phyloP scores from a whole-genome alignment of 768 basidiomycete genomes.

The Tephrocybe sp. region DNA sequence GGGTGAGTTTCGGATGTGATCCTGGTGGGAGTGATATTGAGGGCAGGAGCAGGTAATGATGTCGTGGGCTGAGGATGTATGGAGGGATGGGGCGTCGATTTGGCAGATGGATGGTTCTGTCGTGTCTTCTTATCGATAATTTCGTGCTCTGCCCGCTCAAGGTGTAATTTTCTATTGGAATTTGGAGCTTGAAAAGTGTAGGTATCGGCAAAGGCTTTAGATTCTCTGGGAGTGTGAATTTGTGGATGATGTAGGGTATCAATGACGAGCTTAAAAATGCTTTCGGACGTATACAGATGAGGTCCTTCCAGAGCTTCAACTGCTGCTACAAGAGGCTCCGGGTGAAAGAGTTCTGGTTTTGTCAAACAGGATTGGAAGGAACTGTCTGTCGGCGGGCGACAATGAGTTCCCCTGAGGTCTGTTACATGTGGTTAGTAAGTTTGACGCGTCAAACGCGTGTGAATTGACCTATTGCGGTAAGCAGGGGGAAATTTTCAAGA shows the following conservation, averaged over 20 bases:
- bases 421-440: slow-evolving; percentile 10
- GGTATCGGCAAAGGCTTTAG: not conserved
- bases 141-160: no score
- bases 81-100: not conserved
- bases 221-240: not conserved
- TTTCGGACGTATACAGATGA: slow-evolving; percentile 18
- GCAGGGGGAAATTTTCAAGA: slow-evolving; percentile 51
- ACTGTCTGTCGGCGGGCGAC: slow-evolving; percentile 22
- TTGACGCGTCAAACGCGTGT: not conserved
- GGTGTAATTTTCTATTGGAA: not conserved
- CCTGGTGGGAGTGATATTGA: not conserved
- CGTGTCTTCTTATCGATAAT: no score
- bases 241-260: slow-evolving; percentile 19
- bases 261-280: slow-evolving; percentile 23
- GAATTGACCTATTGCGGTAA: slow-evolving; percentile 58
- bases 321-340: slow-evolving; percentile 34
- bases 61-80: not conserved
- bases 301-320: slow-evolving; percentile 23
- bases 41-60: no score
- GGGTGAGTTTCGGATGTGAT: slow-evolving; percentile 7
- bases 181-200: not conserved
- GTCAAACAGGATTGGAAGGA: slow-evolving; percentile 22
- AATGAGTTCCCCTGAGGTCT: slow-evolving; percentile 53
- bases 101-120: no score
- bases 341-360: slow-evolving; percentile 37